Conservation (phyloP, 164 flowering plant species). For the Annona cherimola region DNA sequence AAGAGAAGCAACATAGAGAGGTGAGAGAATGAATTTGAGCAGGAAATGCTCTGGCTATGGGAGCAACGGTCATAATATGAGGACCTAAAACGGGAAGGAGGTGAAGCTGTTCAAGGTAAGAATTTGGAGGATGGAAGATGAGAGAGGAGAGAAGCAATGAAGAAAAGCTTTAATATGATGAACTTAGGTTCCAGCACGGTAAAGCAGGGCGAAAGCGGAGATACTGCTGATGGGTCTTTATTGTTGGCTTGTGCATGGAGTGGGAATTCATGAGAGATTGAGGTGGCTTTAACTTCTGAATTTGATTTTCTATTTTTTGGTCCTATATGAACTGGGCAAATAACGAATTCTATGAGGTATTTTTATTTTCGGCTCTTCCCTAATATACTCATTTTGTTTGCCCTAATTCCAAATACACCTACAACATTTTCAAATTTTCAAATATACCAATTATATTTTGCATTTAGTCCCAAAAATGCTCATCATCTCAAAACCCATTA, state of each 20-base stretch:
- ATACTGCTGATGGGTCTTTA: slow-evolving; percentile 36
- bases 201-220: not conserved
- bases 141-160: slow-evolving; percentile 12
- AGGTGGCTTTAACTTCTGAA: slow-evolving; percentile 14
- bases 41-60: slow-evolving; percentile 43
- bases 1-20: too few relatives aligned
- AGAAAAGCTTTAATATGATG: slow-evolving; percentile 46
- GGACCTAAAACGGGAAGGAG: slow-evolving; percentile 22
- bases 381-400: too few relatives aligned
- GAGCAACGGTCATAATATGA: slow-evolving; percentile 39
- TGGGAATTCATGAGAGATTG: slow-evolving; percentile 16
- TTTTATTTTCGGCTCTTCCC: too few relatives aligned
- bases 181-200: slow-evolving; percentile 19
- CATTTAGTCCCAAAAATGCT: too few relatives aligned
- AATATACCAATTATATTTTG: too few relatives aligned
- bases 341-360: not conserved
- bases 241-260: slow-evolving; percentile 17
- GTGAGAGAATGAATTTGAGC: slow-evolving; percentile 9
- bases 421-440: too few relatives aligned
- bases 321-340: not conserved
- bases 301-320: not conserved
- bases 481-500: too few relatives aligned
- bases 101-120: slow-evolving; percentile 37
- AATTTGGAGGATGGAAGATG: slow-evolving; percentile 10
- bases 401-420: too few relatives aligned